phyloP scores from a whole-genome alignment of 2,329 filamentous ascomycete genomes.

The Thielaviopsis punctulata region DNA sequence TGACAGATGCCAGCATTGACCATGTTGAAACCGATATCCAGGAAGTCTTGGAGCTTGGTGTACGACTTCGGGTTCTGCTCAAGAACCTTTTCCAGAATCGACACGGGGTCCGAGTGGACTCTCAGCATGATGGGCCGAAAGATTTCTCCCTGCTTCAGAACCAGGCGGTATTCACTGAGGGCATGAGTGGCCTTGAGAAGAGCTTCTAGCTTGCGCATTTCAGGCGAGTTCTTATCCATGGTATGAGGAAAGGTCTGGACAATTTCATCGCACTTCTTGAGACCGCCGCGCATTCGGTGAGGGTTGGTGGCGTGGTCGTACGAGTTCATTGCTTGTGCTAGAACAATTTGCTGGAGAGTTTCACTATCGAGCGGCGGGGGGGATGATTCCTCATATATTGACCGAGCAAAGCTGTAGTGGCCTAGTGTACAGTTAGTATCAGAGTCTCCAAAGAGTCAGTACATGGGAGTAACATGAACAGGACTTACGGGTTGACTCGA shows the following conservation, averaged over 20 bases:
- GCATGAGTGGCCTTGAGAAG: slow-evolving; percentile 58
- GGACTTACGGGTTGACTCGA: slow-evolving; percentile 41
- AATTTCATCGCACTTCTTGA: slow-evolving; percentile 63
- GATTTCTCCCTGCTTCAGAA: slow-evolving; percentile 61
- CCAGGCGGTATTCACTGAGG: slow-evolving; percentile 59
- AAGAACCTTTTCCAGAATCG: slow-evolving; percentile 54
- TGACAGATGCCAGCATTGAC: slow-evolving; percentile 32
- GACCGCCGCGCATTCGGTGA: slow-evolving; percentile 55
- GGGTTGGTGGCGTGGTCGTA: slow-evolving; percentile 75
- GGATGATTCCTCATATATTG: slow-evolving; percentile 38
- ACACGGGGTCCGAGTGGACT: slow-evolving; percentile 59
- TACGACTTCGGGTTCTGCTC: slow-evolving; percentile 62
- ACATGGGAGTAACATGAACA: background rate
- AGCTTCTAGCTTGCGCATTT: slow-evolving; percentile 38
- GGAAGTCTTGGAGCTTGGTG: slow-evolving; percentile 54
- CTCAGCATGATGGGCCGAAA: slow-evolving; percentile 64
- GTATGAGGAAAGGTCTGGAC: slow-evolving; percentile 45
- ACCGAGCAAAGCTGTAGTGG: slow-evolving; percentile 47
- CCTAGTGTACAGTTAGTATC: background rate
- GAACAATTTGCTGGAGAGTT: slow-evolving; percentile 40
- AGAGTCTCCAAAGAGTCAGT: background rate
- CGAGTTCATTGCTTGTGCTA: slow-evolving; percentile 46
- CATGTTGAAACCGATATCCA: slow-evolving; percentile 52
- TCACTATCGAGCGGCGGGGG: slow-evolving; percentile 31
- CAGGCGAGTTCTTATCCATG: slow-evolving; percentile 33